Conservation (phyloP, 1,284 basidiomycete genomes). For the Irpex rosettiformis region DNA sequence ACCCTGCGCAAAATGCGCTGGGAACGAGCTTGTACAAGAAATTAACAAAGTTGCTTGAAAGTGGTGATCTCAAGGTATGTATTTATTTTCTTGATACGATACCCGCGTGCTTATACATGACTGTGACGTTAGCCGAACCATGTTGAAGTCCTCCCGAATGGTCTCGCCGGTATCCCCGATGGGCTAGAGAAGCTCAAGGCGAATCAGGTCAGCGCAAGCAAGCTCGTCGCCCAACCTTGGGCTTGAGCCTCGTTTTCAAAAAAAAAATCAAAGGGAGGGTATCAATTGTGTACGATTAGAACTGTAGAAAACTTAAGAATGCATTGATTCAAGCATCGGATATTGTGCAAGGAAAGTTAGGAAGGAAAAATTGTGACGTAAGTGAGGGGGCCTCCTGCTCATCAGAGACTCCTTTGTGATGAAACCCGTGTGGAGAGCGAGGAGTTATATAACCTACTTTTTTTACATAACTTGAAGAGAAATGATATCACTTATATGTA, state of each 20-base stretch:
- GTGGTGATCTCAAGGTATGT: slow-evolving; percentile 17
- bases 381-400: too few species aligned
- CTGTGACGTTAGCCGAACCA: slow-evolving; percentile 23
- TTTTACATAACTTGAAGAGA: too few species aligned
- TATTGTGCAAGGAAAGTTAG: too few species aligned
- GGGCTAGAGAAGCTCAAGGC: slow-evolving; percentile 23
- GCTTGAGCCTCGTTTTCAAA: neutral
- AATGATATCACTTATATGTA: too few species aligned
- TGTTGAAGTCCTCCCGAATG: slow-evolving; percentile 26
- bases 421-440: too few species aligned
- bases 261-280: neutral
- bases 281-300: too few species aligned
- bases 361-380: too few species aligned
- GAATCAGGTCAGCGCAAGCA: slow-evolving; percentile 25
- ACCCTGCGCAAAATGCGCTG: slow-evolving; percentile 9
- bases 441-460: too few species aligned
- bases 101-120: neutral
- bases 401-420: too few species aligned
- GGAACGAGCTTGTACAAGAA: slow-evolving; percentile 12
- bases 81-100: neutral
- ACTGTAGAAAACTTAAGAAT: too few species aligned
- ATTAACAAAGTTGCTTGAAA: slow-evolving; percentile 14
- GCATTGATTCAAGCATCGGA: too few species aligned
- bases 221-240: slow-evolving; percentile 26
- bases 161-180: slow-evolving; percentile 25